These are phyloP conservation scores for Camelina sativa DNA, from an alignment of 345 rosid species.

Conservation along the genomic window DNA sequence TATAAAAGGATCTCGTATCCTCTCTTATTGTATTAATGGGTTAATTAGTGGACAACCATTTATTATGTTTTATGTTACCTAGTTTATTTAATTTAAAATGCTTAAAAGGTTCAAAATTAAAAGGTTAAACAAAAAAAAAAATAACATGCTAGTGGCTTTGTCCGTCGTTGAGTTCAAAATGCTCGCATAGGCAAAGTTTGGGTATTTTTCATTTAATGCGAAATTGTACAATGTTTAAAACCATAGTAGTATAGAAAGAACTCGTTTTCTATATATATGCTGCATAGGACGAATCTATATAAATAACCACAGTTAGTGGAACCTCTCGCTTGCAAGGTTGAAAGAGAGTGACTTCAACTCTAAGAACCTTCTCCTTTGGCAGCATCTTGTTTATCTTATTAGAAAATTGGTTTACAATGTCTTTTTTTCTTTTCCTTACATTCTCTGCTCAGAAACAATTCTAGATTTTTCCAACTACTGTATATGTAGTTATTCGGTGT, in stretches of 20 bases:
- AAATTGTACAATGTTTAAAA: not conserved
- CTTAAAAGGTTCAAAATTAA: not conserved
- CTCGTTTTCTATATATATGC: too few species aligned
- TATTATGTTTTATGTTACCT: slow-evolving; percentile 35
- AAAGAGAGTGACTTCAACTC: not conserved
- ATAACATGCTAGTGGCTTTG: slow-evolving; percentile 11
- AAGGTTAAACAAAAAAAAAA: not conserved
- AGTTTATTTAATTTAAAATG: slow-evolving; percentile 19
- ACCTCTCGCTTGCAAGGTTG: not conserved
- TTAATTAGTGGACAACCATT: slow-evolving; percentile 46
- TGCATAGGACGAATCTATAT: too few species aligned
- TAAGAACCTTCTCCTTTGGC: slow-evolving; percentile 1
- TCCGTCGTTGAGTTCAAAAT: slow-evolving; percentile 1
- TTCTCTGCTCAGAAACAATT: not conserved
- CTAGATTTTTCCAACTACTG: slow-evolving; percentile 9
- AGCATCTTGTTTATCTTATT: not conserved
- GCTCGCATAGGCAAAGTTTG: not conserved
- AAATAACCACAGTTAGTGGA: not conserved
- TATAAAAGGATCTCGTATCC: slow-evolving; percentile 34
- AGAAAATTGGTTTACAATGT: not conserved
- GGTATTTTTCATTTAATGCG: not conserved
- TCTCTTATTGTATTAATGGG: slow-evolving; percentile 10
- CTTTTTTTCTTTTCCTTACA: not conserved
- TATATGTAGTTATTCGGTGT: not conserved
- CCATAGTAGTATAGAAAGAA: not conserved